A percentile compares a stretch with the other conserved stretches of the same genome.
phyloP scores from a whole-genome alignment of 805 yeast species.

The Candida awuae region DNA sequence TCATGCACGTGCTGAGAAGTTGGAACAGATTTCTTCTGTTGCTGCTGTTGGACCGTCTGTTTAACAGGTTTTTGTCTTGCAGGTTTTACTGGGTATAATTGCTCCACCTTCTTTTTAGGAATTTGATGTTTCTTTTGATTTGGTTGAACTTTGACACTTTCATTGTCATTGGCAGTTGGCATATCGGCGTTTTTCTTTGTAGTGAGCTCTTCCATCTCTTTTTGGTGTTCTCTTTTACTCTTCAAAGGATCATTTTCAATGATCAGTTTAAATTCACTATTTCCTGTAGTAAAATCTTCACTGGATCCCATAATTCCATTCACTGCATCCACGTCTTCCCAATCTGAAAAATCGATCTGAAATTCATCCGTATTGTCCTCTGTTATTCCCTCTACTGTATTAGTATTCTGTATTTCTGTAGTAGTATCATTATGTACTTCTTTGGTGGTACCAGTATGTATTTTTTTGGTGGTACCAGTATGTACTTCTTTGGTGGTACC shows the following conservation, averaged over 20 bases:
- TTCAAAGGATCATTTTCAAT: slow-evolving; percentile 18
- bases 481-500: neutral
- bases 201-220: neutral
- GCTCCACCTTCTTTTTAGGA: too few relatives aligned
- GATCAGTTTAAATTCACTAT: slow-evolving; percentile 15
- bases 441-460: neutral
- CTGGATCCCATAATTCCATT: slow-evolving; percentile 3
- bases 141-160: too few relatives aligned
- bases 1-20: too few relatives aligned
- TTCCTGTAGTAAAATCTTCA: slow-evolving; percentile 1
- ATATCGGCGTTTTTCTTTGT: neutral
- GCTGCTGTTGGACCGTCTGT: too few relatives aligned
- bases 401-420: too few relatives aligned
- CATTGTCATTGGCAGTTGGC: too few relatives aligned
- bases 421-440: slow-evolving; percentile 7
- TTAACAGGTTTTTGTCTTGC: too few relatives aligned
- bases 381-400: too few relatives aligned
- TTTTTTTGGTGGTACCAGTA: neutral
- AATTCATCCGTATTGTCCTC: slow-evolving; percentile 19
- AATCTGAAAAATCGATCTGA: slow-evolving; percentile 19
- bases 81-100: too few relatives aligned
- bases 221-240: slow-evolving; percentile 7
- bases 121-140: too few relatives aligned
- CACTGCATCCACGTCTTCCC: slow-evolving; percentile 21
- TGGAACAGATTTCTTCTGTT: too few relatives aligned